These are phyloP conservation scores for Lagerstroemia fauriei DNA, from an alignment of 441 rosid species.

Conservation along the genomic window DNA sequence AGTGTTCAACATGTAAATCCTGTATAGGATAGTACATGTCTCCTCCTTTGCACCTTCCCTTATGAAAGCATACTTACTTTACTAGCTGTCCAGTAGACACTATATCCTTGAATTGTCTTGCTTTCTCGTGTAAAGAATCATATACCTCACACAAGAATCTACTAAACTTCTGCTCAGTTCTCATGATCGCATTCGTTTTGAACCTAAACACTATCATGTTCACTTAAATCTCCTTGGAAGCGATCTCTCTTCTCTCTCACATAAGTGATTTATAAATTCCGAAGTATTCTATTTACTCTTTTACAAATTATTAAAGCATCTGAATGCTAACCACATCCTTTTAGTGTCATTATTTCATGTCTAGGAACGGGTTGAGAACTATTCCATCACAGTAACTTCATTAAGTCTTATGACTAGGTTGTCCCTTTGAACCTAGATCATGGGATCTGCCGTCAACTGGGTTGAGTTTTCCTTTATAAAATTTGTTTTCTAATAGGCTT, in stretches of 20 bases:
- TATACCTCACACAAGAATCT: background rate
- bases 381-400: background rate
- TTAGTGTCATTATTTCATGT: background rate
- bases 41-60: constrained; percentile 15
- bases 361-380: background rate
- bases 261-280: background rate
- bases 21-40: constrained; percentile 14
- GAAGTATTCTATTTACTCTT: no score
- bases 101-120: constrained; percentile 7
- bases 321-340: background rate
- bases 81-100: background rate
- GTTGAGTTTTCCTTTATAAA: constrained; percentile 5
- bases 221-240: background rate
- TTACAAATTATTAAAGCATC: background rate
- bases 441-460: constrained; percentile 6
- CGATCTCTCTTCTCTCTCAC: constrained; percentile 8
- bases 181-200: constrained; percentile 12
- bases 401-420: no score
- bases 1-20: background rate
- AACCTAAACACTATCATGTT: background rate
- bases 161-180: background rate
- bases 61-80: constrained; percentile 3
- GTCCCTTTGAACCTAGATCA: constrained; percentile 24
- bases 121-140: background rate
- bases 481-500: background rate